phyloP scores from a whole-genome alignment of 805 yeast genomes.

The Ogataea salicorniae region DNA sequence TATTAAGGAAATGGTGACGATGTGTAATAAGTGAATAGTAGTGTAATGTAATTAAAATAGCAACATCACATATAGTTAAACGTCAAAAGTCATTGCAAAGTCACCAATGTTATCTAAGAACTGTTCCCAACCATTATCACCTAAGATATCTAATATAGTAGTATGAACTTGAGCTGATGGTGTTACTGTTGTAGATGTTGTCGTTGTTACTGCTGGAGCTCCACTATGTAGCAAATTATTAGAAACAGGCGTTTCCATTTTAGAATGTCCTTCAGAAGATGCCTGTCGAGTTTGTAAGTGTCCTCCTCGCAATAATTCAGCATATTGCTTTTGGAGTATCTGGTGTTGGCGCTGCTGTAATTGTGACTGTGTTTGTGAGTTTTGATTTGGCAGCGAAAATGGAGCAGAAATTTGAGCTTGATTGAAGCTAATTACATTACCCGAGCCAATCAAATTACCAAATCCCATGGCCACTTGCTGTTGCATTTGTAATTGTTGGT shows the following conservation, averaged over 20 bases:
- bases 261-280: too few relatives aligned
- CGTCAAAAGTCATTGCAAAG: slow-evolving; percentile 18
- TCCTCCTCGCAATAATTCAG: too few relatives aligned
- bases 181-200: background rate
- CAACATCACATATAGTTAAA: background rate
- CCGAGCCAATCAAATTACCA: too few relatives aligned
- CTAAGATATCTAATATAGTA: slow-evolving; percentile 25
- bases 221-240: background rate
- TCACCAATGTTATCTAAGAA: slow-evolving; percentile 27
- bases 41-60: background rate
- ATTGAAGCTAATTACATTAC: too few relatives aligned
- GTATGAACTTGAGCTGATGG: slow-evolving; percentile 9
- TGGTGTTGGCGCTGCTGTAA: background rate
- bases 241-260: background rate
- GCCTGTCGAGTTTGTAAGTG: too few relatives aligned
- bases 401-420: too few relatives aligned
- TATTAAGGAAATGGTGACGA: too few relatives aligned
- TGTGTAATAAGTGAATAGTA: background rate
- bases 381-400: too few relatives aligned
- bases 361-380: background rate
- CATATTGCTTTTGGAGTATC: background rate
- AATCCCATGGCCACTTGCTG: background rate
- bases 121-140: slow-evolving; percentile 29
- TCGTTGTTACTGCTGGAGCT: background rate
- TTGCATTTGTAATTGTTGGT: slow-evolving; percentile 1